Percentiles rank a stretch among this genome's conserved stretches.
Evolutionary conservation across 1,284 basidiomycete species (phyloP).

Genomic region (Chalciporus sp.): DNA sequence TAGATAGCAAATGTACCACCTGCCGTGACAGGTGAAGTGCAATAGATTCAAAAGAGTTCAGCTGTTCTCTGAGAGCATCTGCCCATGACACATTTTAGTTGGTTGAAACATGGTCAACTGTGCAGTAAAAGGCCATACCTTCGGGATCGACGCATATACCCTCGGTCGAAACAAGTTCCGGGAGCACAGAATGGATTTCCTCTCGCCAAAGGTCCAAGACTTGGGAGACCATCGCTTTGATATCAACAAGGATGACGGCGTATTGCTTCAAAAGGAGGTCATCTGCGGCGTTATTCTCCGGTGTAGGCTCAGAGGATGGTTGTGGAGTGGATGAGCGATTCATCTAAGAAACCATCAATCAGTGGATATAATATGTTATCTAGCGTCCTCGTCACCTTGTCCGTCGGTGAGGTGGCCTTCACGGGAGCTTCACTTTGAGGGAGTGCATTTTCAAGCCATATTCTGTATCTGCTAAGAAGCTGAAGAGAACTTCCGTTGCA

Average conservation of each 20-base stretch:
- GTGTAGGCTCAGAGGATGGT: constrained; percentile 46
- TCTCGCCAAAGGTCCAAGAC: constrained; percentile 62
- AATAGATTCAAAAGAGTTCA: constrained; percentile 51
- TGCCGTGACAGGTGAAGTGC: constrained; percentile 61
- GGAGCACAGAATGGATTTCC: constrained; percentile 66
- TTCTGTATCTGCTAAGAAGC: constrained; percentile 78
- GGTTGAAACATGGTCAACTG: not conserved
- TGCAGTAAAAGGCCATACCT: constrained; percentile 43
- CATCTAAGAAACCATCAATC: constrained; percentile 10
- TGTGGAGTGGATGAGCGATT: constrained; percentile 56
- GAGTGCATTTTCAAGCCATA: constrained; percentile 66
- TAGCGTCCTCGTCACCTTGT: constrained; percentile 22
- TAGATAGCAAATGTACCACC: constrained; percentile 72
- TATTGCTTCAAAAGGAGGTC: constrained; percentile 63
- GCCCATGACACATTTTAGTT: not conserved
- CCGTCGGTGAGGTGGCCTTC: constrained; percentile 32
- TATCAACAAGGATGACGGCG: constrained; percentile 66
- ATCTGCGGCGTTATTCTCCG: constrained; percentile 60
- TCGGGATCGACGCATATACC: constrained; percentile 46
- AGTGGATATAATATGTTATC: not conserved
- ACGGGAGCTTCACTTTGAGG: constrained; percentile 36
- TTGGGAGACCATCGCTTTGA: constrained; percentile 55
- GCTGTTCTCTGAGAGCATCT: constrained; percentile 62
- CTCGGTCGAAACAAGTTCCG: constrained; percentile 33
- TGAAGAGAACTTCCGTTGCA: constrained; percentile 32